These are phyloP conservation scores for Cordyceps militaris DNA, from an alignment of 2,329 filamentous ascomycete species.

Conservation along the genomic window DNA sequence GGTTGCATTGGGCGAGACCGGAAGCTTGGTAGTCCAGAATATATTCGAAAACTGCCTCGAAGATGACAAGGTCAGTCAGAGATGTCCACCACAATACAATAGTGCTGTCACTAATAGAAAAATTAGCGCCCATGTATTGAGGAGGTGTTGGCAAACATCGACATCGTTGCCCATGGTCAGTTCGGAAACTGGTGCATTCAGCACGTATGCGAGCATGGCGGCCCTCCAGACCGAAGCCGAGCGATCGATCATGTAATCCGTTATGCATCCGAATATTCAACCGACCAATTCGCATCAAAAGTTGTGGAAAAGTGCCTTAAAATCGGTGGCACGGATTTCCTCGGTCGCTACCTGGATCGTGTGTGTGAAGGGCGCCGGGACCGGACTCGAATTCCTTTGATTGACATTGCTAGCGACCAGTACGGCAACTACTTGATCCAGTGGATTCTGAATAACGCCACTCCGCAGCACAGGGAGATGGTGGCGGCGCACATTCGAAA, in stretches of 20 bases:
- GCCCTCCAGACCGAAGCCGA: slow-evolving; percentile 80
- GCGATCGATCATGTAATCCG: slow-evolving; percentile 93
- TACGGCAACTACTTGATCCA: slow-evolving; percentile 98
- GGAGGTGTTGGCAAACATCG: slow-evolving; percentile 89
- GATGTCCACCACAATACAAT: no score
- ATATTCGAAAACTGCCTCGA: slow-evolving; percentile 99
- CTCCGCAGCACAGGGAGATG: slow-evolving; percentile 81
- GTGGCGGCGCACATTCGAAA: slow-evolving; percentile 93
- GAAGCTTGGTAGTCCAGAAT: slow-evolving; percentile 96
- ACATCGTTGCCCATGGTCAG: slow-evolving; percentile 93
- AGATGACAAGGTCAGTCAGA: slow-evolving; percentile 76
- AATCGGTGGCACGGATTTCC: slow-evolving; percentile 84
- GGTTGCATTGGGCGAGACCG: slow-evolving; percentile 92
- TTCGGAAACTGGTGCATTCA: slow-evolving; percentile 99
- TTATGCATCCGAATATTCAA: slow-evolving; percentile 92
- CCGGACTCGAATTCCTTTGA: slow-evolving; percentile 89
- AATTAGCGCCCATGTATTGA: slow-evolving; percentile 86
- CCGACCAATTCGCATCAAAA: slow-evolving; percentile 98
- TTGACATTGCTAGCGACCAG: slow-evolving; percentile 97
- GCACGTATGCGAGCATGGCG: slow-evolving; percentile 95
- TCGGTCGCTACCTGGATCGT: slow-evolving; percentile 85
- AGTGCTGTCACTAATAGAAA: slow-evolving; percentile 13
- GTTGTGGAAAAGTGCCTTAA: slow-evolving; percentile 99
- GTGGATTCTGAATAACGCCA: slow-evolving; percentile 87
- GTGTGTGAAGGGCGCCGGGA: slow-evolving; percentile 88